Evolutionary conservation across 2,329 filamentous ascomycete species (phyloP).

Genomic region (Fusarium sp.): DNA sequence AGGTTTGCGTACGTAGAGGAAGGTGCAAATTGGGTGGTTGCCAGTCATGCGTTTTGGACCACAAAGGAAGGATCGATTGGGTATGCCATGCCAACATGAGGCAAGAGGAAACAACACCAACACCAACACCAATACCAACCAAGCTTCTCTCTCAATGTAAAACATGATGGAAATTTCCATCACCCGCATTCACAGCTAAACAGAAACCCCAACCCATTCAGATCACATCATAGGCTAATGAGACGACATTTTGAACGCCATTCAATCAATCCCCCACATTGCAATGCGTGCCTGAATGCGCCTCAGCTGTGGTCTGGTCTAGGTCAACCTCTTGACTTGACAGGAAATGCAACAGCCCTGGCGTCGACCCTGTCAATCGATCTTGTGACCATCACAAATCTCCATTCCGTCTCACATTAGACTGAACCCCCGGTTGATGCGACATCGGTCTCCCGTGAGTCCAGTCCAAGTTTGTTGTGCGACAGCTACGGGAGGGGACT

Average conservation of each 20-base stretch:
- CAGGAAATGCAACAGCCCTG: slow-evolving; percentile 19
- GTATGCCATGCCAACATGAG: slow-evolving; percentile 1
- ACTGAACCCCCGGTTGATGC: slow-evolving; percentile 38
- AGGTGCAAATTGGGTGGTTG: neutral
- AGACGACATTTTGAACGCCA: neutral
- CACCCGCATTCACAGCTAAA: neutral
- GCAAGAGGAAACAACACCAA: slow-evolving; percentile 32
- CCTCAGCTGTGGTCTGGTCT: slow-evolving; percentile 28
- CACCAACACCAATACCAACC: slow-evolving; percentile 5
- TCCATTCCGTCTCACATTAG: slow-evolving; percentile 41
- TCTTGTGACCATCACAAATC: slow-evolving; percentile 45
- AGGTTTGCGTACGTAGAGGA: slow-evolving; percentile 6
- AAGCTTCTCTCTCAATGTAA: slow-evolving; percentile 3
- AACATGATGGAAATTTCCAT: slow-evolving; percentile 16
- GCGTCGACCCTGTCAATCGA: slow-evolving; percentile 38
- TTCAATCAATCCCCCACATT: slow-evolving; percentile 33
- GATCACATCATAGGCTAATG: neutral
- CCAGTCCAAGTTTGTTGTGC: slow-evolving; percentile 5
- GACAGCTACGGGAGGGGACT: neutral
- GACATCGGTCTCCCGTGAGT: slow-evolving; percentile 41
- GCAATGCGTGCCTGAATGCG: slow-evolving; percentile 22
- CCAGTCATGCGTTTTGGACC: neutral
- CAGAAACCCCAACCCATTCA: neutral
- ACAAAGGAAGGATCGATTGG: neutral
- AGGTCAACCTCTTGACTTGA: slow-evolving; percentile 31